Base-by-base conservation (phyloP, 352 stramenopile species). In the Globisporangium acanthophoron region DNA sequence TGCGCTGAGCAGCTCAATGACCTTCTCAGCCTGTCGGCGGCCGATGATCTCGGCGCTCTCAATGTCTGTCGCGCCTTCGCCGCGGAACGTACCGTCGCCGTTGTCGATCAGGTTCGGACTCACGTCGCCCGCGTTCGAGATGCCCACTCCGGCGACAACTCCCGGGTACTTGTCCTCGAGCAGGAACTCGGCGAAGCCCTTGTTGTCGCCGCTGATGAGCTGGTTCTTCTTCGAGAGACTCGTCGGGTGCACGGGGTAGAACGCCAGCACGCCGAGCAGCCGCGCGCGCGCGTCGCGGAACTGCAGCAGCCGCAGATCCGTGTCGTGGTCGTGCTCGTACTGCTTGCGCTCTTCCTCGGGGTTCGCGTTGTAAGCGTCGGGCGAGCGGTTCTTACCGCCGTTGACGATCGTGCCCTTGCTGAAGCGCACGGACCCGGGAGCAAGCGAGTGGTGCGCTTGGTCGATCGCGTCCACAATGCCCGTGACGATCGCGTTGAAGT, bases 191-290 rank as follows among this genome's bases (percentile, higher is more conserved):
- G 73, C 73, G 47, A 77, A 80, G 3, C 71, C 73, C 61, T 93
- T 90, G 68, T 96, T 96, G 71, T 95, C 85, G 47, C 80, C 81
- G 40, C 73, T 88, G 47, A 94, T 70, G 13, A 96, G 62, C 7
- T 64, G 52, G 65, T 96, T 96, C n/a, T 71, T 71, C 41, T 78
- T 67, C 27, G 76, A 90, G 59, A 96, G 71, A 61, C 70, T 90
- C 12, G 85, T 96, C 20, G 77, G 74, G 61, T 96, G 85, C 16
- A 94, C 84, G 2, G 83, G 77, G 54, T 73, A 80, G 53, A 84
- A 96, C 12, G 76, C 85, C 21, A 94, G 33, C 12, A 87, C 62
- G 15, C 80, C 24, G 24, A 27, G 24, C 24, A 27, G 24, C 24
- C 24, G 24, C 81, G 12, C 85, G 66, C 48, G 43, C 6, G 56